Evolutionary conservation across 2,329 filamentous ascomycete genomes (phyloP).

Genomic region (Thermochaetoides dissita): DNA sequence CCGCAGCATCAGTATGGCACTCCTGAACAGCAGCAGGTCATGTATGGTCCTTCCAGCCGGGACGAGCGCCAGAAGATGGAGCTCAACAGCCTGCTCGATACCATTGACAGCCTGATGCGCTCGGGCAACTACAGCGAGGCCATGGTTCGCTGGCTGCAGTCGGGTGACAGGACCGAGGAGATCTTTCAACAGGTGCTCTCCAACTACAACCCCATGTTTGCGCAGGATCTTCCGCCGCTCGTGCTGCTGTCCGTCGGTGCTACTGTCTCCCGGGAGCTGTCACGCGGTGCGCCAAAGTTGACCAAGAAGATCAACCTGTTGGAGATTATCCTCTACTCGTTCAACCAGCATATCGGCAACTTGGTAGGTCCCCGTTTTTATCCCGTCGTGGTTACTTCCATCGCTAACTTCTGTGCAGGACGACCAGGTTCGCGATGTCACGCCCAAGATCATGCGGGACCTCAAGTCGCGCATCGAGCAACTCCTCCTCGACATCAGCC

Average conservation of each 20-base stretch:
- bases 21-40: constrained; percentile 19
- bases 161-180: constrained; percentile 42
- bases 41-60: constrained; percentile 27
- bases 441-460: constrained; percentile 42
- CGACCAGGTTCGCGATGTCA: constrained; percentile 38
- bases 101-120: constrained; percentile 49
- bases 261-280: constrained; percentile 46
- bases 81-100: constrained; percentile 38
- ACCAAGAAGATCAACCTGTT: constrained; percentile 46
- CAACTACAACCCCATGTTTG: constrained; percentile 36
- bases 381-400: neutral
- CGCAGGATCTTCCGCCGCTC: constrained; percentile 44
- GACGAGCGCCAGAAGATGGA: constrained; percentile 38
- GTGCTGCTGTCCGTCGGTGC: constrained; percentile 51
- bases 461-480: constrained; percentile 38
- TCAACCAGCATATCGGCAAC: constrained; percentile 32
- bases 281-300: constrained; percentile 30
- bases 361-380: constrained; percentile 31
- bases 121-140: constrained; percentile 48
- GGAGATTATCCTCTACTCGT: constrained; percentile 42
- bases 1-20: constrained; percentile 12
- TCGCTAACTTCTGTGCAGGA: constrained; percentile 25
- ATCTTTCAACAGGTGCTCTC: constrained; percentile 45
- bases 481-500: constrained; percentile 36
- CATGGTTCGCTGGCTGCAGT: constrained; percentile 54